phyloP scores from a whole-genome alignment of 148 eudicot genomes.

The Cornus kousa region DNA sequence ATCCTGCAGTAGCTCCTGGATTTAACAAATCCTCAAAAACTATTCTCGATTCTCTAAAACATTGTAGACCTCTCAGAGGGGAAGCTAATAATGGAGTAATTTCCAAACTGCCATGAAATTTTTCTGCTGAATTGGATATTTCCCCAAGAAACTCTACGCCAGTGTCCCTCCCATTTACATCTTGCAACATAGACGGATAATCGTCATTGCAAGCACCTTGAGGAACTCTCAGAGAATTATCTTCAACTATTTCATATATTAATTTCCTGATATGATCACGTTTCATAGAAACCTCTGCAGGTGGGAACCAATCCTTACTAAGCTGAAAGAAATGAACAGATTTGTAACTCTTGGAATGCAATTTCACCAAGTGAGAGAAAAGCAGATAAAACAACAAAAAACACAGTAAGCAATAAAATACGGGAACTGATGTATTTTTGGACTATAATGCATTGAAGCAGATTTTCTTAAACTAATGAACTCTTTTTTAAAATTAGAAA shows the following conservation, averaged over 20 bases:
- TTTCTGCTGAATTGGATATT: constrained; percentile 25
- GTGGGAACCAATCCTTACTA: constrained; percentile 61
- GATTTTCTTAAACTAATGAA: neutral
- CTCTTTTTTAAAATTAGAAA: no score
- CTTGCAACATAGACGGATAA: constrained; percentile 18
- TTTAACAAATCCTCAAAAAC: constrained; percentile 28
- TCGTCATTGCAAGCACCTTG: constrained; percentile 20
- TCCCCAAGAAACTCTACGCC: constrained; percentile 31
- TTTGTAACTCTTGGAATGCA: neutral
- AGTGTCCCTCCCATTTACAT: constrained; percentile 27
- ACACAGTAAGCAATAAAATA: neutral
- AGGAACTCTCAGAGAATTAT: constrained; percentile 24
- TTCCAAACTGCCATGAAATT: constrained; percentile 24
- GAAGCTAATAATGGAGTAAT: constrained; percentile 24
- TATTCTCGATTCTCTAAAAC: constrained; percentile 26
- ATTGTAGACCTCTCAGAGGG: constrained; percentile 24
- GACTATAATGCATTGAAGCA: neutral
- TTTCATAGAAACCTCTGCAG: constrained; percentile 75
- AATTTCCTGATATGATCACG: constrained; percentile 62
- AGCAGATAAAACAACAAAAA: neutral
- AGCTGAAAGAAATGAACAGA: constrained; percentile 47
- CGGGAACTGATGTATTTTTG: neutral
- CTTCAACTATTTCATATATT: constrained; percentile 43
- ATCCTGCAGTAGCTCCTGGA: constrained; percentile 15
- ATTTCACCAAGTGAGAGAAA: neutral